These are phyloP conservation scores for Skeletonema tropicum DNA, from an alignment of 108 stramenopile species.

Conservation along the genomic window DNA sequence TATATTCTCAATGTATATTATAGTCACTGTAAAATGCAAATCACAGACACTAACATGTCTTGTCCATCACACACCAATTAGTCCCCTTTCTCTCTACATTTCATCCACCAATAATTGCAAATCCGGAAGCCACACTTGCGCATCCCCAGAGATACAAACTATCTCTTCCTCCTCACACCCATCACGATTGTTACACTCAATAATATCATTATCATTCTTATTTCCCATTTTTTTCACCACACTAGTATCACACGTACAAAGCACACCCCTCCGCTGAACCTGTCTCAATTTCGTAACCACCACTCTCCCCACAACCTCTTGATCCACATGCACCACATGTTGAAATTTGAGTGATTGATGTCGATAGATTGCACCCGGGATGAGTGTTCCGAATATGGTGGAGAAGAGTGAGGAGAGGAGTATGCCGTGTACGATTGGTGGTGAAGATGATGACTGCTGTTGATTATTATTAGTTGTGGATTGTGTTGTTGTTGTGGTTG, in stretches of 20 bases:
- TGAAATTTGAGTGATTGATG: slow-evolving; percentile 69
- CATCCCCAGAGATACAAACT: slow-evolving; percentile 38
- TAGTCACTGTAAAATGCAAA: neutral
- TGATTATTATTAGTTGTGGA: too few species aligned
- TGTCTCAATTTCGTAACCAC: slow-evolving; percentile 53
- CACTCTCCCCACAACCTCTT: slow-evolving; percentile 55
- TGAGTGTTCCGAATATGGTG: slow-evolving; percentile 76
- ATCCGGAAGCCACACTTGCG: slow-evolving; percentile 42
- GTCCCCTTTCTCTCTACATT: neutral
- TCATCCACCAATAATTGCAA: neutral
- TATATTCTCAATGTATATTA: neutral
- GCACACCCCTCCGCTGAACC: slow-evolving; percentile 24
- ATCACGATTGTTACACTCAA: neutral
- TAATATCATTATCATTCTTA: neutral
- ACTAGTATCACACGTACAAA: slow-evolving; percentile 65
- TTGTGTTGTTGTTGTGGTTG: too few species aligned
- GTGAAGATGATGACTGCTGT: too few species aligned
- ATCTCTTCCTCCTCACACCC: slow-evolving; percentile 15
- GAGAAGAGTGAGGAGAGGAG: slow-evolving; percentile 80
- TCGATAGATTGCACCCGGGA: slow-evolving; percentile 80
- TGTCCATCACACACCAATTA: neutral
- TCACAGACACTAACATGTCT: neutral
- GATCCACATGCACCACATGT: slow-evolving; percentile 57
- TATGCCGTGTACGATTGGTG: slow-evolving; percentile 77
- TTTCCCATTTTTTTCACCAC: slow-evolving; percentile 17